Conservation (phyloP, 2,329 filamentous ascomycete species). For the Xylariomycetidae sp. region DNA sequence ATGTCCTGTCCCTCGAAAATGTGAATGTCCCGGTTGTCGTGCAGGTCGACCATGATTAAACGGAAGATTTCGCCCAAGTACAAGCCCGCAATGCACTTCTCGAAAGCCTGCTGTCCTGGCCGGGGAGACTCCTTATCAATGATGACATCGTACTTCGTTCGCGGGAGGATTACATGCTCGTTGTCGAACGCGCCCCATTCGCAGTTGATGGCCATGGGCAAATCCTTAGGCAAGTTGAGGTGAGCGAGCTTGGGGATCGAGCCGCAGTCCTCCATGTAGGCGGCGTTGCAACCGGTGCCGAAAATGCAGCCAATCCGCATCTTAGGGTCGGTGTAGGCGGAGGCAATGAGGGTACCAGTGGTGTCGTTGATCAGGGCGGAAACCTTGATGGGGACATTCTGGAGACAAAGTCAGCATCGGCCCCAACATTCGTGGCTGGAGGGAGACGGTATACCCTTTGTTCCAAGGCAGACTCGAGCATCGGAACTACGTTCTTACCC, state of each 20-base stretch:
- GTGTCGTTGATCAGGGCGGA: conserved; percentile 96
- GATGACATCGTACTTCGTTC: conserved; percentile 76
- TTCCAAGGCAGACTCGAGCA: conserved; percentile 72
- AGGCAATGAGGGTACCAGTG: conserved; percentile 93
- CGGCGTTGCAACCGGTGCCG: conserved; percentile 95
- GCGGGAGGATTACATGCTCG: conserved; percentile 79
- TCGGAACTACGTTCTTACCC: conserved; percentile 81
- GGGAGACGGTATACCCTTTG: conserved; percentile 50
- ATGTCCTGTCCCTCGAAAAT: conserved; percentile 85
- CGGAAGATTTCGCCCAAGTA: conserved; percentile 96
- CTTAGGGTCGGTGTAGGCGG: conserved; percentile 86
- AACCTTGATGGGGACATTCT: conserved; percentile 88
- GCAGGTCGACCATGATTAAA: conserved; percentile 75
- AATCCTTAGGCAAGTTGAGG: conserved; percentile 77
- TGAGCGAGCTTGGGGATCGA: conserved; percentile 90
- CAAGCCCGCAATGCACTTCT: conserved; percentile 95
- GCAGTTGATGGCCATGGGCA: conserved; percentile 93
- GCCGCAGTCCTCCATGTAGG: conserved; percentile 92
- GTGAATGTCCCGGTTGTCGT: conserved; percentile 67
- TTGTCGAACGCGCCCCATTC: conserved; percentile 98
- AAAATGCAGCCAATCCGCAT: conserved; percentile 98
- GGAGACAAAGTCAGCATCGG: conserved; percentile 15
- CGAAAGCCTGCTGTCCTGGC: conserved; percentile 89
- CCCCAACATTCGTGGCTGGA: background rate
- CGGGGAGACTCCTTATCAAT: conserved; percentile 90